Conservation (phyloP, 2,329 filamentous ascomycete species). For the Onygenales sp. region DNA sequence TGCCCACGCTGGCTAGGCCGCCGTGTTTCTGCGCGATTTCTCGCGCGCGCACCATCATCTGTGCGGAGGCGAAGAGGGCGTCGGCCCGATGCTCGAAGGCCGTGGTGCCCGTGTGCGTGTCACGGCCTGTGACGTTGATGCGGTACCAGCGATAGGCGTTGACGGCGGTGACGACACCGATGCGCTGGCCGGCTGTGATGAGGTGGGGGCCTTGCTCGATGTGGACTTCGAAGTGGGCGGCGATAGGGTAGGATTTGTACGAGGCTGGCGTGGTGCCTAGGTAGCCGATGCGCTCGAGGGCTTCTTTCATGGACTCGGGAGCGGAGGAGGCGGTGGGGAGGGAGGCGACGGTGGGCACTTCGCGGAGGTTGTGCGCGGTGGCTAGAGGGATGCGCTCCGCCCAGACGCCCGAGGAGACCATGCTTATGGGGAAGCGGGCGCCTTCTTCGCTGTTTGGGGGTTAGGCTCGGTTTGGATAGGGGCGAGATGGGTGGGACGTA, state of each 20-base stretch:
- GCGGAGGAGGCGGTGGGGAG: conserved; percentile 40
- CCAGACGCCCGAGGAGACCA: conserved; percentile 70
- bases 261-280: conserved; percentile 50
- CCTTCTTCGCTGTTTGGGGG: conserved; percentile 58
- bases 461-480: conserved; percentile 23
- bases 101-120: conserved; percentile 68
- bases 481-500: conserved; percentile 18
- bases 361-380: conserved; percentile 51
- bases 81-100: conserved; percentile 57
- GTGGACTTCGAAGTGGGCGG: conserved; percentile 73
- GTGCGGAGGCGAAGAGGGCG: conserved; percentile 56
- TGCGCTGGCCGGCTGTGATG: conserved; percentile 51
- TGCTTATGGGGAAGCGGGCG: conserved; percentile 66
- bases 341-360: conserved; percentile 44
- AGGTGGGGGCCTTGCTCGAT: conserved; percentile 77
- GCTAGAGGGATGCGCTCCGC: conserved; percentile 56
- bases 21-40: conserved; percentile 50
- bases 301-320: conserved; percentile 54
- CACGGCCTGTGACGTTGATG: conserved; percentile 54
- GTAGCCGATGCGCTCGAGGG: conserved; percentile 64
- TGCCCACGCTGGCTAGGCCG: conserved; percentile 61
- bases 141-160: conserved; percentile 70
- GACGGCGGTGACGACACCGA: conserved; percentile 63
- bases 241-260: conserved; percentile 54
- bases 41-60: conserved; percentile 58